phyloP scores from a whole-genome alignment of 1,284 basidiomycete genomes.

The Ganoderma sinense region DNA sequence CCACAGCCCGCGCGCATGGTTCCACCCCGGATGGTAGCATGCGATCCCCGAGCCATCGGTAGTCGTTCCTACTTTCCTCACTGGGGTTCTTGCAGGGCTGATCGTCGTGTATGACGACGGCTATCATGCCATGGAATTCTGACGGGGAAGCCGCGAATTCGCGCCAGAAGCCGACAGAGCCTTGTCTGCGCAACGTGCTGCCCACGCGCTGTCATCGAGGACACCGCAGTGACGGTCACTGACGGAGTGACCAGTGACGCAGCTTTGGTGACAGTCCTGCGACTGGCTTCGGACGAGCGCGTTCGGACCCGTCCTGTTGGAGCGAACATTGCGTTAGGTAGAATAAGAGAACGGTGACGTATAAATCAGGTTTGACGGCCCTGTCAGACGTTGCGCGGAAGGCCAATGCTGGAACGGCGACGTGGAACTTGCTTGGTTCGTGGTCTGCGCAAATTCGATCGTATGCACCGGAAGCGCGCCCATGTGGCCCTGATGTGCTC shows the following conservation, averaged over 20 bases:
- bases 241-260: constrained; percentile 13
- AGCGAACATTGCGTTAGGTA: neutral
- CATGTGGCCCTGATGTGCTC: neutral
- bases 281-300: neutral
- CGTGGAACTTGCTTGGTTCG: neutral
- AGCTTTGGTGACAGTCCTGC: constrained; percentile 1
- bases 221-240: neutral
- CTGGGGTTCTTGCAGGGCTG: constrained; percentile 32
- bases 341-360: neutral
- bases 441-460: neutral
- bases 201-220: constrained; percentile 29
- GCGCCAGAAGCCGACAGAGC: constrained; percentile 19
- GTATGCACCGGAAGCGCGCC: neutral
- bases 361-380: neutral
- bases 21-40: neutral
- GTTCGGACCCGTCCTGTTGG: constrained; percentile 3
- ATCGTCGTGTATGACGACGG: constrained; percentile 31
- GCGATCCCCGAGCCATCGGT: constrained; percentile 22
- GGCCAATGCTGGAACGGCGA: neutral
- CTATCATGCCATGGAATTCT: constrained; percentile 31
- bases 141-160: constrained; percentile 31
- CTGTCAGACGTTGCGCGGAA: neutral
- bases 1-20: neutral
- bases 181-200: constrained; percentile 24
- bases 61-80: constrained; percentile 31